Evolutionary conservation across 768 basidiomycete genomes (phyloP), one percentile per base, ranked within the genome.

Genomic region (Boletus rubropictus): DNA sequence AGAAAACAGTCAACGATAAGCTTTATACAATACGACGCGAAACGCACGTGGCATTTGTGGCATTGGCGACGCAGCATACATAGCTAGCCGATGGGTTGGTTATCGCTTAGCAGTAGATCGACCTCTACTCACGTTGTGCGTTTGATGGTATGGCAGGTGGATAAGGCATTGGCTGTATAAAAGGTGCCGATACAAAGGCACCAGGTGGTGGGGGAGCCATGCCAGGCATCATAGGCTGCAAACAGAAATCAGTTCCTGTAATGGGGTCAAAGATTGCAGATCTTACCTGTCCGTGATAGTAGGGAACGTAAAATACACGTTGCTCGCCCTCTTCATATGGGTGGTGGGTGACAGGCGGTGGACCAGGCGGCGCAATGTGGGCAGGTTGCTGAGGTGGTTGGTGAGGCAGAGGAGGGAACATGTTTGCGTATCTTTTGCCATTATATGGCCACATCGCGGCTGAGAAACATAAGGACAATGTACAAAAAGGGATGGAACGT

Each of bases 131-230:
- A 63, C 56, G 69, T 72, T 70, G 55, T 78, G 86, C 84, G 65
- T 83, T 87, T 48, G 88, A 86, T 45, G 76, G 86, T 78, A 90
- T 88, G 50, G 71, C 72, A 21, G 82, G 85, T 27, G 86, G 86
- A 65, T 90, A 91, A 14, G 77, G 82, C 82, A 92, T 89, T 36
- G 76, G 86, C 63, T 84, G 87, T 83, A 91, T 88, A 59, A 84
- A 90, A 3, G 82, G 89, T 17, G 75, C 75, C 48, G 81, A 84
- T 69, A 90, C 87, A 64, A 86, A 91, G 41, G 80, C 74, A 28
- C 83, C 84, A 46, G 86, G 88, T 18, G 87, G 87, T 41, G 84
- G 84, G 24, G 88, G 86, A 8, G 76, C 75, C 82, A 89, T 88
- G 40, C 86, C 86, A 44, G 82, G 83, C 84, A 89, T 89, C 79